Percentiles rank a stretch among this genome's conserved stretches.
Evolutionary conservation across 2,329 filamentous ascomycete species (phyloP).

Genomic region (Paraphaeosphaeria minitans): DNA sequence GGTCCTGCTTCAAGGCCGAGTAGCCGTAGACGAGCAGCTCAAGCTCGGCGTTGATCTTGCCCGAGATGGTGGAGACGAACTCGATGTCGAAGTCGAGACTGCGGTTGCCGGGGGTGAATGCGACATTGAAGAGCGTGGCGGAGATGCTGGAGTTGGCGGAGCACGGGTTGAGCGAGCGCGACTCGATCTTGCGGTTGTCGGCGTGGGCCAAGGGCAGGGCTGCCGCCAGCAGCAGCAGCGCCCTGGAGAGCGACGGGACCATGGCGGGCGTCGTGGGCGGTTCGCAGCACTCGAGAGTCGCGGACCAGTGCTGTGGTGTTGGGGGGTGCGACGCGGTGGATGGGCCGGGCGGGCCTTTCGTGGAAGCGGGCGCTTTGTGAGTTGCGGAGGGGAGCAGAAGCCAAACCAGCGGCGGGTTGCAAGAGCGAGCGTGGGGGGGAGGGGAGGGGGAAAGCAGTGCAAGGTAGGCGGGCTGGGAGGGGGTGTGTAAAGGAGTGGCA

Average conservation of each 20-base stretch:
- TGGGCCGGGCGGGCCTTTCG: slow-evolving; percentile 9
- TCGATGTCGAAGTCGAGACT: slow-evolving; percentile 75
- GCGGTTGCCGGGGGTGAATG: slow-evolving; percentile 76
- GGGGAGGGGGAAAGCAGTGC: slow-evolving; percentile 13
- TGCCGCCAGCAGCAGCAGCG: slow-evolving; percentile 43
- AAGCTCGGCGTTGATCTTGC: slow-evolving; percentile 79
- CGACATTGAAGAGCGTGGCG: slow-evolving; percentile 85
- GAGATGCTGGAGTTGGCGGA: slow-evolving; percentile 86
- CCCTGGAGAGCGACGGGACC: slow-evolving; percentile 40
- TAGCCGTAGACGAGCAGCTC: slow-evolving; percentile 83
- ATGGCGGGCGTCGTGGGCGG: slow-evolving; percentile 29
- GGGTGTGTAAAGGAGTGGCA: slow-evolving; percentile 34
- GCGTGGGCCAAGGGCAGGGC: slow-evolving; percentile 60
- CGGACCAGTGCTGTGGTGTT: slow-evolving; percentile 18
- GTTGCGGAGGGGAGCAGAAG: slow-evolving; percentile 34
- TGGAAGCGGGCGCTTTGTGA: slow-evolving; percentile 31
- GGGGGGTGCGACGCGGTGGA: not conserved
- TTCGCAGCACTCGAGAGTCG: not conserved
- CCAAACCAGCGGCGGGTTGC: slow-evolving; percentile 42
- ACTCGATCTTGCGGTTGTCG: slow-evolving; percentile 72
- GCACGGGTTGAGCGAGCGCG: slow-evolving; percentile 83
- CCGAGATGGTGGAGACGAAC: slow-evolving; percentile 81
- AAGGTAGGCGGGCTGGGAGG: slow-evolving; percentile 10
- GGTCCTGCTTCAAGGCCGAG: slow-evolving; percentile 65
- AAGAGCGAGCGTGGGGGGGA: slow-evolving; percentile 14